phyloP scores from a whole-genome alignment of 75 land plant genomes.

The Sequoia sempervirens region DNA sequence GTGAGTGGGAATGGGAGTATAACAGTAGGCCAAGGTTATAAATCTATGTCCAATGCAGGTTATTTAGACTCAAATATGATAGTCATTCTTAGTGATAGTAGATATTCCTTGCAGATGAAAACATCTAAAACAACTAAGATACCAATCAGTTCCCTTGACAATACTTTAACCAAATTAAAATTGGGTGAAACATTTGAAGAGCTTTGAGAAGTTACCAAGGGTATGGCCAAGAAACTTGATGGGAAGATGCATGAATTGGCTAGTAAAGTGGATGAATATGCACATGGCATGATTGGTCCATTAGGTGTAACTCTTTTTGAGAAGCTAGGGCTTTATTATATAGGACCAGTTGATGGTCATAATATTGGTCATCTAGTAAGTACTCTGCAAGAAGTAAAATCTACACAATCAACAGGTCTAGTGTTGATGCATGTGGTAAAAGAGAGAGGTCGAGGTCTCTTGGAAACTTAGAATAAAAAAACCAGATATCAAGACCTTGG shows the following conservation, averaged over 20 bases:
- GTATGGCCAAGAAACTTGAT: conserved; percentile 11
- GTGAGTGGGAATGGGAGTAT: too few relatives aligned
- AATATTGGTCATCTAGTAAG: conserved; percentile 43
- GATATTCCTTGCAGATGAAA: too few relatives aligned
- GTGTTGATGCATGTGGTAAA: conserved; percentile 66
- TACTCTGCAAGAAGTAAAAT: conserved; percentile 52
- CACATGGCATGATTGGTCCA: conserved; percentile 76
- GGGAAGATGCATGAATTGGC: conserved; percentile 60
- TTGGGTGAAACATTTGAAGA: too few relatives aligned
- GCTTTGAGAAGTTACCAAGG: too few relatives aligned
- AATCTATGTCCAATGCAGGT: too few relatives aligned
- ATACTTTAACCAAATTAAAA: too few relatives aligned
- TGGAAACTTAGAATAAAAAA: background rate
- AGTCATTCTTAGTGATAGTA: too few relatives aligned
- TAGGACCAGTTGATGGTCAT: conserved; percentile 45
- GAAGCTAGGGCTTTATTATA: conserved; percentile 79
- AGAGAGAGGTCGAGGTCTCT: conserved; percentile 34
- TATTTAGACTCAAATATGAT: too few relatives aligned
- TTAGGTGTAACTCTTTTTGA: conserved; percentile 72
- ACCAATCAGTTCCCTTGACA: too few relatives aligned
- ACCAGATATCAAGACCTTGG: conserved; percentile 13
- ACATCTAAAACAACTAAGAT: too few relatives aligned
- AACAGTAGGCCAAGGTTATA: too few relatives aligned
- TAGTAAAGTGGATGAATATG: conserved; percentile 81
- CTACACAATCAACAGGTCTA: conserved; percentile 58